Base-by-base conservation (phyloP, 2,329 filamentous ascomycete genomes). In the Thelonectria discophora region DNA sequence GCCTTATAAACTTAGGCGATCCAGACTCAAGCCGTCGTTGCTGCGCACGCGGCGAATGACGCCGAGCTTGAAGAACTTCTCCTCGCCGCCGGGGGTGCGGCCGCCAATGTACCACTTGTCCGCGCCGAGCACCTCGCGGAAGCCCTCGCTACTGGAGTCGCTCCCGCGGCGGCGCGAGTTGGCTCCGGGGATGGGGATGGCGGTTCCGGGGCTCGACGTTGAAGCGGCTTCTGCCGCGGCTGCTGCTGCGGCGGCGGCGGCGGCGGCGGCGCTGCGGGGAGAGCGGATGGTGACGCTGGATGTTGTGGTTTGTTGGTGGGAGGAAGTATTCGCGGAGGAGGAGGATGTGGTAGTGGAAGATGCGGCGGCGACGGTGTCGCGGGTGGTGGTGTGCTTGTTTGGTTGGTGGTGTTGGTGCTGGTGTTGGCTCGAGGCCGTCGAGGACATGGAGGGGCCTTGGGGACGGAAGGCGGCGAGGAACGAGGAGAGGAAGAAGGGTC, bases 91-190 rank as follows among this genome's bases (percentile, higher is more conserved):
- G 1, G 90, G 90, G 27, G 90, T 93, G 72, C 90, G 81, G 7
- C 91, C 91, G 20, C 91, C 91, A 56, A 94, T 91, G 72, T 93
- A 94, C 89, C 90, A 92, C 78, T 91, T 93, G 66, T 94, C 91
- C 1, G 86, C 85, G 2, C 89, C 90, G 50, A 88, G 76, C 37
- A 88, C 88, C 63, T 93, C 90, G 54, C 90, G 81, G 75, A 93
- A 93, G 2, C 90, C 91, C 71, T 93, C 91, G 55, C 84, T 88
- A 65, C 86, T 90, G 76, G 88, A 92, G 68, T 93, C 90, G 68
- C 89, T 92, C 24, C 90, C 91, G 58, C 91, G 82, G 58, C 90
- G 81, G 13, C 82, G 78, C 30, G 76, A 72, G 10, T 70, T 67
- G 13, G 54, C 47, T 10, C 71, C 71, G 8, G 76, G 79, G 39